Conservation (phyloP, 768 basidiomycete species). For the Holtermannia corniformis region DNA sequence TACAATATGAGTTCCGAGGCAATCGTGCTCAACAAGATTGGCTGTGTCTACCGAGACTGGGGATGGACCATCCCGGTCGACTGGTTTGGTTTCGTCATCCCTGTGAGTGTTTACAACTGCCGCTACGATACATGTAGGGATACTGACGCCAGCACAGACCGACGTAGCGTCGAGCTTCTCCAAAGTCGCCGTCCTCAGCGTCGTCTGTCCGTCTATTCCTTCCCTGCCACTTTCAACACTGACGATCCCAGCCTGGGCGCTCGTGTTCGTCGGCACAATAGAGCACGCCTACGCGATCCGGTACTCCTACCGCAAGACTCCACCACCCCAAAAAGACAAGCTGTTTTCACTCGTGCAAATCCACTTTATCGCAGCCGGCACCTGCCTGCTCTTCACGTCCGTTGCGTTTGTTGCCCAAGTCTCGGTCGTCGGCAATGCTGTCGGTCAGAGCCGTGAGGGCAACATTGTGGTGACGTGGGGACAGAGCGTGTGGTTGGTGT, state of each 20-base stretch:
- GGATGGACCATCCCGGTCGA: conserved; percentile 25
- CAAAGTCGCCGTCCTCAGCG: not conserved
- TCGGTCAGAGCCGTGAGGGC: conserved; percentile 2
- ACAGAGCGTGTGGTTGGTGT: conserved; percentile 24
- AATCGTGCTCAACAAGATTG: conserved; percentile 23
- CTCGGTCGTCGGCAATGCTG: conserved; percentile 23
- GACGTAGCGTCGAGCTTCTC: not conserved
- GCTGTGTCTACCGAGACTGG: conserved; percentile 26
- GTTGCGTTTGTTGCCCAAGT: conserved; percentile 32
- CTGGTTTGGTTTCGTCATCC: conserved; percentile 29
- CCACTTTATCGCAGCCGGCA: conserved; percentile 22
- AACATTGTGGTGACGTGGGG: conserved; percentile 14
- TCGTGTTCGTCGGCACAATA: conserved; percentile 17
- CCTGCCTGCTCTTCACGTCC: conserved; percentile 30
- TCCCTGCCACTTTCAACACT: not conserved
- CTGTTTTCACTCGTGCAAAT: conserved; percentile 20
- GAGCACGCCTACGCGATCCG: conserved; percentile 29
- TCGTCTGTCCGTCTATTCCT: conserved; percentile 4
- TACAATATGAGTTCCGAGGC: conserved; percentile 20
- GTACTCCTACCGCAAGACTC: conserved; percentile 20
- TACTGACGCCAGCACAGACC: no score
- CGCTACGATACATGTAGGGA: no score
- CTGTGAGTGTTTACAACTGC: conserved; percentile 14
- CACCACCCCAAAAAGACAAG: conserved; percentile 26
- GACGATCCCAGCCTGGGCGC: conserved; percentile 15